Evolutionary conservation across 2,329 filamentous ascomycete species (phyloP).

Genomic region (Neonectria hederae): DNA sequence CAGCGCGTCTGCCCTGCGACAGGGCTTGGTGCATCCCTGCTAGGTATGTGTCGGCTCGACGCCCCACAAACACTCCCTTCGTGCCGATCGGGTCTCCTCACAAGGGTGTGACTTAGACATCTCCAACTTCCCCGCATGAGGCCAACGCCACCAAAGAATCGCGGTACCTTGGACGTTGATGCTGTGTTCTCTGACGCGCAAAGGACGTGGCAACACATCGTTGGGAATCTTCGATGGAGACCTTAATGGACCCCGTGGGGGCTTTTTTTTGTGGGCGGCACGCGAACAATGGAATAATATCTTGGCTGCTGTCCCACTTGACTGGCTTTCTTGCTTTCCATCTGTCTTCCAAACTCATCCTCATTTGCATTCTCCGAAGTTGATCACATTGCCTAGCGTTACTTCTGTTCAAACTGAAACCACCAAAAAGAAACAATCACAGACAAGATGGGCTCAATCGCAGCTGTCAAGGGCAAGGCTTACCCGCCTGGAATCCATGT

Average conservation of each 20-base stretch:
- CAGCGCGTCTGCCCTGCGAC: slow-evolving; percentile 19
- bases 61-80: slow-evolving; percentile 37
- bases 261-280: slow-evolving; percentile 8
- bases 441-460: slow-evolving; percentile 42
- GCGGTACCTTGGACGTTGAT: slow-evolving; percentile 9
- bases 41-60: slow-evolving; percentile 34
- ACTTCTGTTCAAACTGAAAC: neutral
- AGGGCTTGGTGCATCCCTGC: slow-evolving; percentile 15
- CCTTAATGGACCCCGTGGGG: slow-evolving; percentile 26
- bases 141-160: slow-evolving; percentile 23
- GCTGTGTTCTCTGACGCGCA: slow-evolving; percentile 10
- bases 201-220: slow-evolving; percentile 28
- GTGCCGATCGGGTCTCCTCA: slow-evolving; percentile 40
- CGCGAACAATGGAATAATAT: slow-evolving; percentile 22
- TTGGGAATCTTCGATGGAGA: slow-evolving; percentile 25
- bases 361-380: neutral
- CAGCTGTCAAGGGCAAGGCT: slow-evolving; percentile 41
- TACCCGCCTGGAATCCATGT: slow-evolving; percentile 64
- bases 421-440: slow-evolving; percentile 7
- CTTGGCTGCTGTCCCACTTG: slow-evolving; percentile 21
- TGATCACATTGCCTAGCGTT: neutral
- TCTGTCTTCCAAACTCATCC: slow-evolving; percentile 5
- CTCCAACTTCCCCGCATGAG: slow-evolving; percentile 42
- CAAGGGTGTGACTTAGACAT: slow-evolving; percentile 6
- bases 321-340: slow-evolving; percentile 9